These are phyloP conservation scores for Yamadazyma sp. DNA, from an alignment of 805 yeast species.

Conservation along the genomic window DNA sequence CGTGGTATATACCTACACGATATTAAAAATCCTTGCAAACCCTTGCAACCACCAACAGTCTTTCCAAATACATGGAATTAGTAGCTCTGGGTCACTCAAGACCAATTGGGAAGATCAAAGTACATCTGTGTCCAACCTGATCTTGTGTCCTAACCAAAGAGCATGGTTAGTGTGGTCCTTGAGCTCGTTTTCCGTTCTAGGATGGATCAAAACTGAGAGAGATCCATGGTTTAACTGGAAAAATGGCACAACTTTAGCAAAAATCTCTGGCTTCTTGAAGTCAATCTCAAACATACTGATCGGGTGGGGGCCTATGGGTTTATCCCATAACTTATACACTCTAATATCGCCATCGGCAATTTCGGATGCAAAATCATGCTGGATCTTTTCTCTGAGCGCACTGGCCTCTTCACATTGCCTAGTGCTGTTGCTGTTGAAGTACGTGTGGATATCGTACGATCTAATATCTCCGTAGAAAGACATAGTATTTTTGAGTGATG, in stretches of 20 bases:
- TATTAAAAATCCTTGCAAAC: neutral
- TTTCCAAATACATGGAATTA: too few species aligned
- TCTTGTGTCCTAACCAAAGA: conserved; percentile 55
- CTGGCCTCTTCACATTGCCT: conserved; percentile 34
- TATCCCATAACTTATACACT: conserved; percentile 46
- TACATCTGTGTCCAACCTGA: conserved; percentile 22
- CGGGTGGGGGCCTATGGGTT: conserved; percentile 60
- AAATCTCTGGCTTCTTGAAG: conserved; percentile 46
- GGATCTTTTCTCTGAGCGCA: conserved; percentile 40
- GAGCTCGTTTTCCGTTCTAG: conserved; percentile 40
- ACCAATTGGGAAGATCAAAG: too few species aligned
- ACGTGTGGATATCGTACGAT: conserved; percentile 58
- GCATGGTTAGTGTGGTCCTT: conserved; percentile 56
- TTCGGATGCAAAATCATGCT: conserved; percentile 42
- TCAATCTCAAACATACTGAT: conserved; percentile 59
- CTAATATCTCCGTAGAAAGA: conserved; percentile 22
- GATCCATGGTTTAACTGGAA: conserved; percentile 54
- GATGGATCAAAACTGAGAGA: conserved; percentile 56
- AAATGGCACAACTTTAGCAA: conserved; percentile 46
- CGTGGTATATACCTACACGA: too few species aligned
- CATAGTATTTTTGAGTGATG: conserved; percentile 1
- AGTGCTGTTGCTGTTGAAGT: conserved; percentile 40
- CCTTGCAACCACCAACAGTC: too few species aligned
- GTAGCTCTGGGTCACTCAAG: too few species aligned
- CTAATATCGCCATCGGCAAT: conserved; percentile 41